Base-by-base conservation (phyloP, 2,329 filamentous ascomycete species). In the Cryoendolithus antarcticus region DNA sequence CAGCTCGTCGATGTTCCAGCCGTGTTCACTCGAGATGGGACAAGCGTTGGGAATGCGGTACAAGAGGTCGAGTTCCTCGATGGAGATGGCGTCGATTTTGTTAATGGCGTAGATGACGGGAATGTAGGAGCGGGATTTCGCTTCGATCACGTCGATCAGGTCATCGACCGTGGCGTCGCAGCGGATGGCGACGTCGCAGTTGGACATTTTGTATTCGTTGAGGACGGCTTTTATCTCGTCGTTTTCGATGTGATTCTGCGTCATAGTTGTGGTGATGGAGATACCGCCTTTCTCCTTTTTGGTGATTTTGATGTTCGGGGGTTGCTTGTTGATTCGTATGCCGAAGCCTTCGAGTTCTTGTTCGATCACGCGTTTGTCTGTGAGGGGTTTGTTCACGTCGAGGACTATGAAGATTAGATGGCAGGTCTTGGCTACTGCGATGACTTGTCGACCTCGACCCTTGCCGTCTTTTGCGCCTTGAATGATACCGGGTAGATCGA, bases 261-360 rank as follows among this genome's bases (percentile, higher is more conserved):
- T 86, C 33, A 91, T 81, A 2, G 91, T 98, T 64, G 77, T 91
- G n/a, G 88, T 94, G 57, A 98, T 91, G 57, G 84, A 88, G 57
- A 98, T 77, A 29, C 91, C 91, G 51, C 91, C 91, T 67, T 96
- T 96, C 65, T 98, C 91, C 71, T 98, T 98, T 72, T 98, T 98
- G 67, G 81, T 93, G 71, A 95, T 94, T n/a, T 91, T 84, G 56
- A 98, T 98, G 61, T 98, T 98, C 31, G 91, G 91, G 19, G 91
- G 91, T 53, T 78, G 68, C 70, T 96, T 98, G 71, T 98, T 98
- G 69, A 96, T 89, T 41, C 91, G 77, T 58, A 98, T 95, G 28
- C 91, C 91, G 55, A 98, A 98, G 6, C 91, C 91, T 62, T 98
- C 91, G 59, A 98, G 65, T 67, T 98, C 91, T 37, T 77, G 73